Conservation (phyloP, 768 basidiomycete species). For the Termitomyces sp. region DNA sequence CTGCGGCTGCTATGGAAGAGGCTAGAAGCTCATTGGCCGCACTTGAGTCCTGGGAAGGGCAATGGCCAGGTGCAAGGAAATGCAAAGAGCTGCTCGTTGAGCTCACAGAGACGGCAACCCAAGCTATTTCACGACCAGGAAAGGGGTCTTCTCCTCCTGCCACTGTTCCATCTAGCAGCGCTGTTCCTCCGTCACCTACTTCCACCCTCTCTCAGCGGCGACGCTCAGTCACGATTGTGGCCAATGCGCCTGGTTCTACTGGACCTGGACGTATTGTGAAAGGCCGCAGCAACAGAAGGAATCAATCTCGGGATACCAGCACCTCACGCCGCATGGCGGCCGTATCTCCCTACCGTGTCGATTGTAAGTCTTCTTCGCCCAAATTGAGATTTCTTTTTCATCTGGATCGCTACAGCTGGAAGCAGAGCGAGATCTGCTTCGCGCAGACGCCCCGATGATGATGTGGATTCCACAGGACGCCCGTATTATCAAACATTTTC, state of each 20-base stretch:
- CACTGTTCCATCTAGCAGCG: neutral
- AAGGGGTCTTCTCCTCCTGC: slow-evolving; percentile 13
- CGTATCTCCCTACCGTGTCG: slow-evolving; percentile 62
- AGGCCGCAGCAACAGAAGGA: slow-evolving; percentile 47
- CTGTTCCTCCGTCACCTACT: slow-evolving; percentile 18
- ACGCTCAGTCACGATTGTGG: slow-evolving; percentile 50
- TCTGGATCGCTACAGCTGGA: slow-evolving; percentile 39
- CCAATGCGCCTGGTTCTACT: slow-evolving; percentile 29
- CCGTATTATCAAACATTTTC: slow-evolving; percentile 53
- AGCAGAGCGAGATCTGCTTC: slow-evolving; percentile 68
- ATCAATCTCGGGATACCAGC: slow-evolving; percentile 54
- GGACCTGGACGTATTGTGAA: slow-evolving; percentile 40
- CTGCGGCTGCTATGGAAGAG: slow-evolving; percentile 77
- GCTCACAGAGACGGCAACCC: slow-evolving; percentile 61
- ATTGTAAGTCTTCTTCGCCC: slow-evolving; percentile 38
- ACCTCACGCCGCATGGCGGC: slow-evolving; percentile 49
- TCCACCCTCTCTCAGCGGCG: slow-evolving; percentile 40
- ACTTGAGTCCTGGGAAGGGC: slow-evolving; percentile 76
- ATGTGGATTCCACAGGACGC: slow-evolving; percentile 36
- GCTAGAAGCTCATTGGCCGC: slow-evolving; percentile 67
- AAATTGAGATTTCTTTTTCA: slow-evolving; percentile 8
- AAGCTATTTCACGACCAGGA: slow-evolving; percentile 48
- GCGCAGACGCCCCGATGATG: slow-evolving; percentile 67
- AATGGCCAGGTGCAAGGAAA: slow-evolving; percentile 85
- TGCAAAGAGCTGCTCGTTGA: slow-evolving; percentile 78